Evolutionary conservation across 495 filamentous ascomycete genomes (phyloP), one percentile per base, ranked within the genome.

Genomic region (Xylaria curta): DNA sequence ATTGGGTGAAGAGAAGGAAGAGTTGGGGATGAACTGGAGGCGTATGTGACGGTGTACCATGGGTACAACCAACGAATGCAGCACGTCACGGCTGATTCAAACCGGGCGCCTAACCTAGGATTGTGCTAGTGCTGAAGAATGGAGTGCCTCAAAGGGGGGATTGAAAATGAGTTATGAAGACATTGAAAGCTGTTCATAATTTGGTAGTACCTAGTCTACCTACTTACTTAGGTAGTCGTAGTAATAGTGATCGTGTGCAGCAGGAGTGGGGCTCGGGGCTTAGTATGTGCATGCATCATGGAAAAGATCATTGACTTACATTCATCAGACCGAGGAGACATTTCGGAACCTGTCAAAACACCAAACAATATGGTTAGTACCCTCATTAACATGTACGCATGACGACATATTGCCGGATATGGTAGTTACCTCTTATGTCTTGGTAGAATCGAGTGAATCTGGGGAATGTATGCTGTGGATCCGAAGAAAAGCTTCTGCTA

Each of bases 391-490:
- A 15, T n/a, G 21, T 3, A 33, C 4, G 4, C 44, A 64, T 53
- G 68, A 70, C 44, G 61, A 56, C 46, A 56, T 46, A 64, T 56
- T 44, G 31, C 68, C 68, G 47, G 60, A 70, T 54, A 56, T 5
- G 68, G 68, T 26, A 70, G 17, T 63, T 64, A 70, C 68, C 68
- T 28, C n/a, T 70, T 70, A 40, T 58, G 68, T 70, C 59, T 28
- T 49, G 68, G 65, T 67, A 46, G 59, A 64, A 24, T 26, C 28
- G 21, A 61, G 58, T 49, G 33, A 15, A 49, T 54, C 28, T 44
- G 26, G 46, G 38, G 21, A 53, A 33, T 53, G 26, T 49, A 62
- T 36, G 56, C 21, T 17, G 21, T 44, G 38, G 6, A 26, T 42
- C 21, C 4, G 31, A 54, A 3, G 28, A 31, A 31, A n/a, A 44